Percentiles rank a stretch among this genome's conserved stretches.
phyloP scores from a whole-genome alignment of 2,329 filamentous ascomycete species.

The Aspergillus oerlinghausenensis region DNA sequence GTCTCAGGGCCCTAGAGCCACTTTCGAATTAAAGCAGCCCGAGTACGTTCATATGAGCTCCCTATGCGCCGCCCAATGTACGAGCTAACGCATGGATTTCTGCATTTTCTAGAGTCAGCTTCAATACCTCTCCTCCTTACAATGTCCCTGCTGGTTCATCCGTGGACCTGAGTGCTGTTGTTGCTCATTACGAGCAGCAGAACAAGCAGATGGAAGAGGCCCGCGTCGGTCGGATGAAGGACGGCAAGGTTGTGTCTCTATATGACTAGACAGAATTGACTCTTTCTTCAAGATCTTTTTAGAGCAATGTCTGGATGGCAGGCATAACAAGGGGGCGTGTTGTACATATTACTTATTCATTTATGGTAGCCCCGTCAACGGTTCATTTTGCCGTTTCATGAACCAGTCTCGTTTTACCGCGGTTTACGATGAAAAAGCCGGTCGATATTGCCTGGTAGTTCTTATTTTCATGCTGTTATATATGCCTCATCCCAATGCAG shows the following conservation, averaged over 20 bases:
- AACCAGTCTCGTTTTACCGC: background rate
- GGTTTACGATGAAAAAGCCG: background rate
- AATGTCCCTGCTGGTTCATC: slow-evolving; percentile 60
- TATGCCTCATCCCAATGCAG: background rate
- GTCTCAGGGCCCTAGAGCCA: slow-evolving; percentile 36
- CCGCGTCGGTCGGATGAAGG: slow-evolving; percentile 46
- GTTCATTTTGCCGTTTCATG: slow-evolving; percentile 18
- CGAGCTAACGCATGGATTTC: slow-evolving; percentile 5
- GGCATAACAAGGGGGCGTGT: slow-evolving; percentile 23
- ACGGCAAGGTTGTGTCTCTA: slow-evolving; percentile 40
- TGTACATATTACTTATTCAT: slow-evolving; percentile 34
- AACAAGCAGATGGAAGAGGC: slow-evolving; percentile 54
- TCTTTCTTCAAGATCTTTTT: slow-evolving; percentile 16
- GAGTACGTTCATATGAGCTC: slow-evolving; percentile 51
- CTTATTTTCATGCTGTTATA: background rate
- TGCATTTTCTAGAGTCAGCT: slow-evolving; percentile 44
- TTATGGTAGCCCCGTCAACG: slow-evolving; percentile 23
- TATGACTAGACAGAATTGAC: slow-evolving; percentile 36
- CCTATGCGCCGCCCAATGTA: background rate
- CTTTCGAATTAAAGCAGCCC: slow-evolving; percentile 55
- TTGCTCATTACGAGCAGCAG: slow-evolving; percentile 59
- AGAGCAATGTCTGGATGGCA: slow-evolving; percentile 16
- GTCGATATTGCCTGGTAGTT: background rate
- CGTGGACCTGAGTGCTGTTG: slow-evolving; percentile 55
- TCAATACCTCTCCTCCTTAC: slow-evolving; percentile 60